Evolutionary conservation across 805 yeast species (phyloP).

Genomic region (Saccharomycodes ludwigii): DNA sequence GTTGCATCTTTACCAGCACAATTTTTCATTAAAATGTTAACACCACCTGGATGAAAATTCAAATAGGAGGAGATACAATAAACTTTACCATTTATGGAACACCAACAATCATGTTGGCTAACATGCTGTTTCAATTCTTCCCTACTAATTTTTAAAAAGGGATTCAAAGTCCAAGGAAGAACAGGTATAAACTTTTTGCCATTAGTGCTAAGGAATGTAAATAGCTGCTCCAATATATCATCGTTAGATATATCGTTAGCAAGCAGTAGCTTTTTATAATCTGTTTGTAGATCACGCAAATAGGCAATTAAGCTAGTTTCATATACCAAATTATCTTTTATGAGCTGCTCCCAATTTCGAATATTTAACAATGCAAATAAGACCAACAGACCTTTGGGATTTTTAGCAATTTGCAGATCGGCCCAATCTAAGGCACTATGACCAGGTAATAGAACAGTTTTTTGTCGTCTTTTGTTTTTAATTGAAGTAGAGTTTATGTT

Average conservation of each 20-base stretch:
- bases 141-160: slow-evolving; percentile 42
- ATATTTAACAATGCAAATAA: slow-evolving; percentile 9
- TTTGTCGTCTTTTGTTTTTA: no score
- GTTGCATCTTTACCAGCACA: slow-evolving; percentile 85
- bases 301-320: neutral
- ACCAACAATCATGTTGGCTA: slow-evolving; percentile 68
- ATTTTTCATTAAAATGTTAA: slow-evolving; percentile 48
- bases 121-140: slow-evolving; percentile 52
- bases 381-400: slow-evolving; percentile 9
- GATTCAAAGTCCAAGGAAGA: slow-evolving; percentile 13
- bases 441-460: slow-evolving; percentile 25
- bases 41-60: slow-evolving; percentile 90
- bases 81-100: slow-evolving; percentile 64
- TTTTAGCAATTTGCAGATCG: slow-evolving; percentile 10
- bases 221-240: slow-evolving; percentile 8
- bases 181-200: slow-evolving; percentile 7
- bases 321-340: neutral
- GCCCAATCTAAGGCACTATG: slow-evolving; percentile 24
- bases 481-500: no score
- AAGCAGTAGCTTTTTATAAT: slow-evolving; percentile 11
- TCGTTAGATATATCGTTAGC: slow-evolving; percentile 10
- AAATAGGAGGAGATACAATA: slow-evolving; percentile 80
- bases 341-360: slow-evolving; percentile 5
- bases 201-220: slow-evolving; percentile 10
- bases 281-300: slow-evolving; percentile 5